Evolutionary conservation across 2,329 filamentous ascomycete species (phyloP).

Genomic region (Ceratocystis colombiana): DNA sequence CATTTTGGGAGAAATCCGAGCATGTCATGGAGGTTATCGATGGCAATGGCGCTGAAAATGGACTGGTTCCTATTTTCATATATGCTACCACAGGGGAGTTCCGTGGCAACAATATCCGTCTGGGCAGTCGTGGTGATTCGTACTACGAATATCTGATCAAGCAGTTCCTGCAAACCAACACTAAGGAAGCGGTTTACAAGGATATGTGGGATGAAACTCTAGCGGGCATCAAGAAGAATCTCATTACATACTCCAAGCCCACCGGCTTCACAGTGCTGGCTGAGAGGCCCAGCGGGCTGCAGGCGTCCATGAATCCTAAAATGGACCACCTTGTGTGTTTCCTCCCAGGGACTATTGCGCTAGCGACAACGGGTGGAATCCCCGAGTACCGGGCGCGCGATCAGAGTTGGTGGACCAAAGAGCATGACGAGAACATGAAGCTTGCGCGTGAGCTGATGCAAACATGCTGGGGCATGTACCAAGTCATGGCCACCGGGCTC

Average conservation of each 20-base stretch:
- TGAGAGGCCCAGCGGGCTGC: conserved; percentile 68
- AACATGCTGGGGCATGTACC: conserved; percentile 97
- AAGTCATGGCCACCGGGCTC: conserved; percentile 78
- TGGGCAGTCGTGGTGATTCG: conserved; percentile 89
- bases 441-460: conserved; percentile 87
- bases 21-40: conserved; percentile 88
- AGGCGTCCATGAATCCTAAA: conserved; percentile 61
- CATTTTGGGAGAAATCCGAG: conserved; percentile 88
- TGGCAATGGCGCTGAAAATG: conserved; percentile 65
- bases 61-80: conserved; percentile 85
- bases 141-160: conserved; percentile 99
- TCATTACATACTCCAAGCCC: conserved; percentile 76
- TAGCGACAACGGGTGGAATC: conserved; percentile 72
- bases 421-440: conserved; percentile 76
- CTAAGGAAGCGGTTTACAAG: conserved; percentile 73
- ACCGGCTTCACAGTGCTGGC: conserved; percentile 80
- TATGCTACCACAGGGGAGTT: conserved; percentile 70
- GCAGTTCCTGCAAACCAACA: conserved; percentile 88
- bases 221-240: conserved; percentile 75
- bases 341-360: conserved; percentile 88
- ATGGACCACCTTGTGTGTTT: conserved; percentile 99
- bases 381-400: conserved; percentile 66
- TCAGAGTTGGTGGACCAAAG: conserved; percentile 59
- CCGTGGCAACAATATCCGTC: conserved; percentile 71
- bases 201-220: conserved; percentile 90